Base-by-base conservation (phyloP, 2,329 filamentous ascomycete species). In the Paracoccidioides brasiliensis region DNA sequence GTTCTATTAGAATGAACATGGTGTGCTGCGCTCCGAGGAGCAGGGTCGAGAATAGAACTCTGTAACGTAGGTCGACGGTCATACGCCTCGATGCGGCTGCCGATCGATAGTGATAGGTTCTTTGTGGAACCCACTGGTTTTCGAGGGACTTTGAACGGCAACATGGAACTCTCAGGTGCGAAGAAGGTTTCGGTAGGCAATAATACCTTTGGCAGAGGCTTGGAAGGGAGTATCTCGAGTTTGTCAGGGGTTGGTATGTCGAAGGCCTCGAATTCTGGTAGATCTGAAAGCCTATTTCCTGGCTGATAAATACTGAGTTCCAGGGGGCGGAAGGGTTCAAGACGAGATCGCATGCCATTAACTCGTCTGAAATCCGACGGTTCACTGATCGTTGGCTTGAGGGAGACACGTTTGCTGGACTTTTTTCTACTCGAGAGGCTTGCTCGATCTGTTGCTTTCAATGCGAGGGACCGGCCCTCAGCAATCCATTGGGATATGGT, bases 291-390 rank as follows among this genome's bases (percentile, higher is more conserved):
- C 56, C 67, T 66, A 61, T 74, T 72, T 42, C 68, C 69, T n/a
- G 71, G 67, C 53, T 67, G 62, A 61, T 75, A 70, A 54, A 77
- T 76, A 60, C 69, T 76, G 49, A 77, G 64, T 62, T 76, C 69
- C n/a, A 77, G 64, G 3, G 74, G 74, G 38, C 69, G 63, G 59
- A 71, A 76, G 12, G 60, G 58, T 22, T 60, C 59, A 28, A 54
- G 55, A 32, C 60, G 57, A 38, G 57, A 59, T 28, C 3, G 38
- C 10, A 53, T 51, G 40, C 63, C 62, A 43, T 66, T 62, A 14
- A 73, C 69, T 58, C 65, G 62, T 55, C 70, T 66, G 57, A 75
- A 75, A 46, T 74, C 66, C 4, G 69, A 67, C 7, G 75, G 75
- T 8, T 65, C 67, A 44, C 74, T 69, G 55, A 76, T 76, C 48